phyloP scores from a whole-genome alignment of 257 asterid species.

The Solanum lignicaule region DNA sequence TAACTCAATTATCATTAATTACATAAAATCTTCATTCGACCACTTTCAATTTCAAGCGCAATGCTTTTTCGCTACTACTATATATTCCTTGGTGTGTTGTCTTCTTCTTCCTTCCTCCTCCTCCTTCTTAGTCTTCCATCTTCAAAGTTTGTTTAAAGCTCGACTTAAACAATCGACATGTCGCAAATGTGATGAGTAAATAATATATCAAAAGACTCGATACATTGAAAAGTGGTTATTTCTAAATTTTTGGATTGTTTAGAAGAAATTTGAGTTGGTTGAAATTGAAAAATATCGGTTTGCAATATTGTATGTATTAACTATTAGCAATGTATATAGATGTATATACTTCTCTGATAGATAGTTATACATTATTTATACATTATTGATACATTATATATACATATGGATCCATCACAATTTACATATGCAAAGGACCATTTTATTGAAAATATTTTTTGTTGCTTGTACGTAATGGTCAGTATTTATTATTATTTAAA shows the following conservation, averaged over 20 bases:
- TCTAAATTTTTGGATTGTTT: background rate
- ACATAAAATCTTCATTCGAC: background rate
- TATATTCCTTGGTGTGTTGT: no score
- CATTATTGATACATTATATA: no score
- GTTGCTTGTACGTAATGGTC: background rate
- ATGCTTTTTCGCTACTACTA: no score
- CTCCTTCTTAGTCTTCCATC: background rate
- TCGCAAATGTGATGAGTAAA: no score
- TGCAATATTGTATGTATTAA: background rate
- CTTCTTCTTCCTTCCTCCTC: background rate
- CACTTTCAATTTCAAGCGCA: background rate
- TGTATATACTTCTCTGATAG: background rate
- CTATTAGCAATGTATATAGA: background rate
- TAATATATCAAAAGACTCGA: background rate
- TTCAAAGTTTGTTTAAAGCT: no score
- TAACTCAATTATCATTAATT: no score
- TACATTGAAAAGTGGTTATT: no score
- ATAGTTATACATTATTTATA: background rate
- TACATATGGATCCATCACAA: background rate
- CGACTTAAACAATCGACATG: no score
- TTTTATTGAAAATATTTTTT: no score
- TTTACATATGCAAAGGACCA: no score
- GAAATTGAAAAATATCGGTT: background rate
- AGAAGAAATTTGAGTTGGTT: background rate
- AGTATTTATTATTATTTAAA: background rate